A percentile compares a stretch with the other conserved stretches of the same genome.
Evolutionary conservation across 169 alveolate species (phyloP).

Genomic region (Neospora caninum): DNA sequence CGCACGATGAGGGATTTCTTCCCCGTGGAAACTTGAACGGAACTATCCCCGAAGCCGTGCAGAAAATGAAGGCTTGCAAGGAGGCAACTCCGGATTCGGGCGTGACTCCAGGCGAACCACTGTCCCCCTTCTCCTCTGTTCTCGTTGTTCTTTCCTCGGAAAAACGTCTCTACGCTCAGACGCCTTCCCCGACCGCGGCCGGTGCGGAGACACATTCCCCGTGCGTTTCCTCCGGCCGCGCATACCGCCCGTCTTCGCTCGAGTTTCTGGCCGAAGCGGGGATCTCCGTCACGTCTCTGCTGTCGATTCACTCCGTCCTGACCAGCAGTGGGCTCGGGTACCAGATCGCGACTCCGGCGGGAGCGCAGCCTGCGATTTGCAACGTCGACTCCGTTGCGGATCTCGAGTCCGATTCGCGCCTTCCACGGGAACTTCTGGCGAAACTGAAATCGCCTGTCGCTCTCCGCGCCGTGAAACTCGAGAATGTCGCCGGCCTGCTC

Average conservation of each 20-base stretch:
- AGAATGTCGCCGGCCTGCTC: constrained; percentile 53
- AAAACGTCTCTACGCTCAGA: background rate
- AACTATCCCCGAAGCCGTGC: too few species aligned
- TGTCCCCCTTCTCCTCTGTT: background rate
- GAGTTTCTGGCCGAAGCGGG: constrained; percentile 64
- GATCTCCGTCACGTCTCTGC: constrained; percentile 42
- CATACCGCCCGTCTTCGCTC: background rate
- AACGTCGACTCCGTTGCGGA: background rate
- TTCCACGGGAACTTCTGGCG: constrained; percentile 9
- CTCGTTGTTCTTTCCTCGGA: constrained; percentile 9
- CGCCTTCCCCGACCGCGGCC: background rate
- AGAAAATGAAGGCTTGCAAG: too few species aligned
- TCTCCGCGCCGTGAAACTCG: constrained; percentile 27
- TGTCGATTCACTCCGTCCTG: constrained; percentile 40
- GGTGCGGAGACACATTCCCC: background rate
- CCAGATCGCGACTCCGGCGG: constrained; percentile 54
- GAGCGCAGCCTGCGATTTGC: constrained; percentile 43
- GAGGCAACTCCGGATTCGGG: too few species aligned
- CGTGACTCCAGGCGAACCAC: too few species aligned
- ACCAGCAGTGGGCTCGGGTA: constrained; percentile 43
- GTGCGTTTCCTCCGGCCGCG: background rate
- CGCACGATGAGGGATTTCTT: too few species aligned
- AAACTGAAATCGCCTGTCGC: constrained; percentile 54
- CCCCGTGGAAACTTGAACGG: too few species aligned
- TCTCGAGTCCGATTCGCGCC: background rate